A percentile compares a stretch with the other conserved stretches of the same genome.
phyloP scores from a whole-genome alignment of 73 alveolate species.

The Paramecium sexaurelia region DNA sequence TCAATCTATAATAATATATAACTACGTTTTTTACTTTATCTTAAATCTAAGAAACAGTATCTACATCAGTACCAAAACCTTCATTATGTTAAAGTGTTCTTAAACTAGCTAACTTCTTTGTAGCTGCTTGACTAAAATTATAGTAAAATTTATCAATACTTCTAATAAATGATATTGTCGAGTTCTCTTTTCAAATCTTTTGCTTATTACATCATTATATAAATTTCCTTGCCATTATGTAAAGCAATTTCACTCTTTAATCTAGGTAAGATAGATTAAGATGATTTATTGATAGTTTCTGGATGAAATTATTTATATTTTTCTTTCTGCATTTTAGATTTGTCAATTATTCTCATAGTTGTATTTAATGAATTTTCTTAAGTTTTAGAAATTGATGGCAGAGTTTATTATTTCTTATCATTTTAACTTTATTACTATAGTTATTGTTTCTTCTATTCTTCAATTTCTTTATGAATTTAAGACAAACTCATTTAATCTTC shows the following conservation, averaged over 20 bases:
- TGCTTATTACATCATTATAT: constrained; percentile 48
- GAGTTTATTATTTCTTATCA: constrained; percentile 32
- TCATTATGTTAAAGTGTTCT: constrained; percentile 43
- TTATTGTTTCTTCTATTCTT: constrained; percentile 19
- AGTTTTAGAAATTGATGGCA: not conserved
- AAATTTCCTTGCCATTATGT: constrained; percentile 54
- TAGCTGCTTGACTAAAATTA: not conserved
- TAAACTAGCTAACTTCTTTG: constrained; percentile 38
- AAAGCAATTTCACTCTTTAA: constrained; percentile 43
- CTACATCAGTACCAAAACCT: constrained; percentile 51
- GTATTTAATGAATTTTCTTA: constrained; percentile 10
- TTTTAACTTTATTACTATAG: not conserved
- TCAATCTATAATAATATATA: not conserved
- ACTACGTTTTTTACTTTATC: not conserved
- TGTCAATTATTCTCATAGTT: constrained; percentile 54
- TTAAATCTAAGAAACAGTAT: constrained; percentile 42
- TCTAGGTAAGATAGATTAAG: constrained; percentile 61
- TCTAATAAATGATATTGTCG: constrained; percentile 29
- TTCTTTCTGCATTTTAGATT: constrained; percentile 52
- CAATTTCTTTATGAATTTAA: constrained; percentile 49
- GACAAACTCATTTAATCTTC: constrained; percentile 51
- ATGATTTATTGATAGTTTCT: not conserved
- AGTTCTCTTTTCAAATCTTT: constrained; percentile 38
- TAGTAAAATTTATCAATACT: not conserved
- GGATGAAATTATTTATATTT: constrained; percentile 57